Conservation (phyloP, 1,284 basidiomycete species). For the Exobasidium cylindrosporum region DNA sequence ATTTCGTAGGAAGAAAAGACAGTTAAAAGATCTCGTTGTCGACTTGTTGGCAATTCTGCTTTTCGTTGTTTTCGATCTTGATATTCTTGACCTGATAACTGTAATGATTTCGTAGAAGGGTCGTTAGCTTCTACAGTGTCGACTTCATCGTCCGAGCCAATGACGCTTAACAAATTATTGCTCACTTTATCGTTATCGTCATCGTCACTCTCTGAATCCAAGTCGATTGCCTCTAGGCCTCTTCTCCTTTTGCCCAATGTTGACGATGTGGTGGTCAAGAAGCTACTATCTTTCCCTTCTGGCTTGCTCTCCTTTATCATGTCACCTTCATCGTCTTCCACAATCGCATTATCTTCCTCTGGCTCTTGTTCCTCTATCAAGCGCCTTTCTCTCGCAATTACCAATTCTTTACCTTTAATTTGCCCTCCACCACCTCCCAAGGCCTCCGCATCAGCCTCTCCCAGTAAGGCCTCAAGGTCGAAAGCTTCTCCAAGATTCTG, state of each 20-base stretch:
- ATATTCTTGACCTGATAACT: slow-evolving; percentile 11
- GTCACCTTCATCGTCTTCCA: background rate
- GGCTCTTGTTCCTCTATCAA: slow-evolving; percentile 17
- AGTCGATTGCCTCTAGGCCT: slow-evolving; percentile 6
- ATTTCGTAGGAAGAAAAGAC: slow-evolving; percentile 27
- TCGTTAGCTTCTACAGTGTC: slow-evolving; percentile 3
- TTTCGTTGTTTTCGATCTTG: slow-evolving; percentile 19
- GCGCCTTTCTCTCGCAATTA: slow-evolving; percentile 19
- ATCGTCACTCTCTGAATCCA: slow-evolving; percentile 11
- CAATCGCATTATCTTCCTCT: slow-evolving; percentile 19
- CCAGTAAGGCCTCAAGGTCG: slow-evolving; percentile 49
- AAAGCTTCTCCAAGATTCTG: slow-evolving; percentile 45
- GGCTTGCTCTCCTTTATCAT: background rate
- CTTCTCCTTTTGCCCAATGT: slow-evolving; percentile 13
- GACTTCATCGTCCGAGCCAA: background rate
- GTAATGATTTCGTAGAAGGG: background rate
- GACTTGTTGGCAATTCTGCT: slow-evolving; percentile 11
- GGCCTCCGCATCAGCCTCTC: slow-evolving; percentile 50
- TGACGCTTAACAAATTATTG: slow-evolving; percentile 4
- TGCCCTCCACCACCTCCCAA: slow-evolving; percentile 28
- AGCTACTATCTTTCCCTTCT: background rate
- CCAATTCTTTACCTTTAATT: slow-evolving; percentile 9
- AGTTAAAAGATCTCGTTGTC: slow-evolving; percentile 19
- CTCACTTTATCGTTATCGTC: slow-evolving; percentile 15
- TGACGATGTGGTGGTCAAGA: background rate